These are phyloP conservation scores for Tieghemostelium lacteum DNA, from an alignment of 78 protist genomes.

Conservation along the genomic window DNA sequence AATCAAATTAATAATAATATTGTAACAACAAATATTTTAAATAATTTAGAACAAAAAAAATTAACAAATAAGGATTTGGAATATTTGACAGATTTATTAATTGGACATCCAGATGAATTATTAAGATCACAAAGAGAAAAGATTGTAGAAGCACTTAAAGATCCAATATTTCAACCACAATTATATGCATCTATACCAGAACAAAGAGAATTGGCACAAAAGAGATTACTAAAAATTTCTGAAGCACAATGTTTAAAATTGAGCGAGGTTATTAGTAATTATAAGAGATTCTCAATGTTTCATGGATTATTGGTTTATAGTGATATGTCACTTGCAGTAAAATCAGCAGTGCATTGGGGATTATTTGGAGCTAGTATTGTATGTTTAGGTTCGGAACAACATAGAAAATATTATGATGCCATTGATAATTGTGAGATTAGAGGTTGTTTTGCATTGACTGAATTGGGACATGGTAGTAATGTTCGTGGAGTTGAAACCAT, in stretches of 20 bases:
- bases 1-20: neutral
- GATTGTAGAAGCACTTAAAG: constrained; percentile 48
- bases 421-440: constrained; percentile 18
- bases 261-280: constrained; percentile 4
- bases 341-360: constrained; percentile 83
- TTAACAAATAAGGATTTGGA: too few species aligned
- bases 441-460: constrained; percentile 81
- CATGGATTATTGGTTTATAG: constrained; percentile 30
- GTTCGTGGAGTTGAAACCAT: constrained; percentile 87
- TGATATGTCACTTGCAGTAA: constrained; percentile 77
- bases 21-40: constrained; percentile 5
- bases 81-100: too few species aligned
- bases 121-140: neutral
- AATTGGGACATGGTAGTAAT: constrained; percentile 80
- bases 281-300: constrained; percentile 39
- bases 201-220: constrained; percentile 39
- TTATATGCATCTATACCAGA: constrained; percentile 32
- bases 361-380: constrained; percentile 73
- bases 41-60: constrained; percentile 4
- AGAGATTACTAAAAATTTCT: constrained; percentile 26
- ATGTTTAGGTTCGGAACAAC: constrained; percentile 76
- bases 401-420: constrained; percentile 13
- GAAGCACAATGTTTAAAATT: neutral
- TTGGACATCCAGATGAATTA: constrained; percentile 52
- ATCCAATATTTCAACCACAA: constrained; percentile 63